Base-by-base conservation (phyloP, 345 rosid species). In the Eutrema heterophyllum region DNA sequence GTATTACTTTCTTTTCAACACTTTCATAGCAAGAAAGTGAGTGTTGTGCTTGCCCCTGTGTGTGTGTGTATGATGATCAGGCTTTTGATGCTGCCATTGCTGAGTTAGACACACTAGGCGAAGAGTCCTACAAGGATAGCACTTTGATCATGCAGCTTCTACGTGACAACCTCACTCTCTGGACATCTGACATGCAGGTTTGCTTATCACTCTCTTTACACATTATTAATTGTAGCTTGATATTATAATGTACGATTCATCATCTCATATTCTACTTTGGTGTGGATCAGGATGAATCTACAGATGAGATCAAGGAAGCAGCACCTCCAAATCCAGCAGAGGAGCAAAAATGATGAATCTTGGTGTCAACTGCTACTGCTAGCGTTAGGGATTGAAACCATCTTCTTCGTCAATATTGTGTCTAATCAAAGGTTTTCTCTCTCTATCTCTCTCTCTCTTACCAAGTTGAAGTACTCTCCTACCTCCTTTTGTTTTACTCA, bases 141-240 rank as follows among this genome's bases (percentile, higher is more conserved):
- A 88, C 95, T 63, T 80, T 48, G 43, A 56, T 56, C 62, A 56
- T 56, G 62, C 62, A 56, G 27, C 62, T 56, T 33, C 62, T 56
- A 2, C 95, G 91, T 16, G 98, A 92, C 83, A 92, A 92, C 60
- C 96, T 92, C 81, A 88, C 91, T 39, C 81, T 90, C 54, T 90
- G 96, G 98, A 92, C 98, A 62, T 92, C 98, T 3, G 94, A 92
- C 68, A 87, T 92, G 93, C 95, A 90, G 95, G 96, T 92, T 39
- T 36, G 24, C 57, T 8, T 11, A 54, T 16, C 30, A 41, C 29
- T 57, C 36, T 40, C 21, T 54, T 43, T 32, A 51, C 32, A 35
- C 32, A 64, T 39, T 13, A 21, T 1, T 38, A 46, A 24, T 9
- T 30, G 36, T 49, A 18, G 10, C 3, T 57, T 44, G 2, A 32